Evolutionary conservation across 148 eudicot species (phyloP).

Genomic region (Rhododendron griersonianum): DNA sequence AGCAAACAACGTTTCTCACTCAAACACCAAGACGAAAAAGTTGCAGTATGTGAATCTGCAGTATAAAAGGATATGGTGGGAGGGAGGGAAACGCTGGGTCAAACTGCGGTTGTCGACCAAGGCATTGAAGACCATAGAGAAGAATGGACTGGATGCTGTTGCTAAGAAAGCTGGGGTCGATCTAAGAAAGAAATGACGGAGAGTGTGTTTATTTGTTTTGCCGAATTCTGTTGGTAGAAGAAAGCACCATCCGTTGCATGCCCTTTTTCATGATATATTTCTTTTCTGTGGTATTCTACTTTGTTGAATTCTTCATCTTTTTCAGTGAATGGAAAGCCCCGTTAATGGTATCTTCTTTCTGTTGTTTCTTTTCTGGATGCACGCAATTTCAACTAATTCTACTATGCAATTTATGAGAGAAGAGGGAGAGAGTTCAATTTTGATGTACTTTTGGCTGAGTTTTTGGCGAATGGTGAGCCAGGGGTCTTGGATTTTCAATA

Average conservation of each 20-base stretch:
- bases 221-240: constrained; percentile 7
- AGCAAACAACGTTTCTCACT: constrained; percentile 75
- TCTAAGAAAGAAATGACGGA: constrained; percentile 57
- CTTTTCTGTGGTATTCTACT: background rate
- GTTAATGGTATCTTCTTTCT: background rate
- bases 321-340: background rate
- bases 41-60: constrained; percentile 87
- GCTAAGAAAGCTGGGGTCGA: constrained; percentile 98
- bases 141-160: constrained; percentile 85
- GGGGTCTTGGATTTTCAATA: background rate
- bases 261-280: background rate
- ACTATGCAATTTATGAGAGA: background rate
- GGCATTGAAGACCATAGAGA: constrained; percentile 91
- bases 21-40: constrained; percentile 80
- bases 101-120: constrained; percentile 82
- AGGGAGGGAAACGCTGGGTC: constrained; percentile 79
- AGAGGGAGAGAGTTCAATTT: background rate
- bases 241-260: constrained; percentile 5
- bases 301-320: background rate
- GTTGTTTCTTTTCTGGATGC: background rate
- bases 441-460: background rate
- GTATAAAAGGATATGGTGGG: constrained; percentile 96
- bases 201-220: background rate
- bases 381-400: background rate
- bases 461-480: background rate